A percentile compares a stretch with the other conserved stretches of the same genome.
Evolutionary conservation across 108 stramenopile species (phyloP).

Genomic region (Phaeodactylum tricornutum): DNA sequence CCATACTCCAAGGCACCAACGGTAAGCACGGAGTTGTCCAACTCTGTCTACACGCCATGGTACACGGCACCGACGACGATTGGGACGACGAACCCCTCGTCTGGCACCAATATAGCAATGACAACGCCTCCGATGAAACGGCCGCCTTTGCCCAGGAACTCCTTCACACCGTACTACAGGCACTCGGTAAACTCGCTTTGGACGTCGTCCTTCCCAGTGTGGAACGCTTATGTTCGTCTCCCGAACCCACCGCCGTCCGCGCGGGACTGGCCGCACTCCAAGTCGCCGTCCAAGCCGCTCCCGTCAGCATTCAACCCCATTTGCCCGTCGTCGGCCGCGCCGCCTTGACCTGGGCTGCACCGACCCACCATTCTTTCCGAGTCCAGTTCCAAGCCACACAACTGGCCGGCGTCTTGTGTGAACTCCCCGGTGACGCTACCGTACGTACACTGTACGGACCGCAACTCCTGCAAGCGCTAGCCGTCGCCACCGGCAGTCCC

Average conservation of each 20-base stretch:
- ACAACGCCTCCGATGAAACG: no score
- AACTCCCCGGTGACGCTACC: background rate
- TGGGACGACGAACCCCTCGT: no score
- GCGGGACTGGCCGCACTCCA: constrained; percentile 52
- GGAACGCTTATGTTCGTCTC: constrained; percentile 14
- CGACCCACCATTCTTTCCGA: constrained; percentile 8
- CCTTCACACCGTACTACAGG: background rate
- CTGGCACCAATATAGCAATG: no score
- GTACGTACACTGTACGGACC: background rate
- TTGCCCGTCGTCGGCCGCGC: constrained; percentile 40
- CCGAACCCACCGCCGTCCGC: constrained; percentile 26
- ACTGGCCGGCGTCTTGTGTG: background rate
- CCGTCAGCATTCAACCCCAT: constrained; percentile 40
- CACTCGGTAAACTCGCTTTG: background rate
- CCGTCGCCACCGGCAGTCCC: constrained; percentile 8
- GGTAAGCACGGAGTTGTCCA: no score
- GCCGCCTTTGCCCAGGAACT: background rate
- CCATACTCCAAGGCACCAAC: no score
- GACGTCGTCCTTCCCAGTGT: constrained; percentile 8
- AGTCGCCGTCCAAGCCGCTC: constrained; percentile 24
- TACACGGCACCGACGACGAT: no score
- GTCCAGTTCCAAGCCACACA: background rate
- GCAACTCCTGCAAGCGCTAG: constrained; percentile 9
- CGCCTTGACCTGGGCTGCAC: constrained; percentile 16
- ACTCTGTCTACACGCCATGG: no score